Conservation (phyloP, 78 protist species). For the Guillardia theta region DNA sequence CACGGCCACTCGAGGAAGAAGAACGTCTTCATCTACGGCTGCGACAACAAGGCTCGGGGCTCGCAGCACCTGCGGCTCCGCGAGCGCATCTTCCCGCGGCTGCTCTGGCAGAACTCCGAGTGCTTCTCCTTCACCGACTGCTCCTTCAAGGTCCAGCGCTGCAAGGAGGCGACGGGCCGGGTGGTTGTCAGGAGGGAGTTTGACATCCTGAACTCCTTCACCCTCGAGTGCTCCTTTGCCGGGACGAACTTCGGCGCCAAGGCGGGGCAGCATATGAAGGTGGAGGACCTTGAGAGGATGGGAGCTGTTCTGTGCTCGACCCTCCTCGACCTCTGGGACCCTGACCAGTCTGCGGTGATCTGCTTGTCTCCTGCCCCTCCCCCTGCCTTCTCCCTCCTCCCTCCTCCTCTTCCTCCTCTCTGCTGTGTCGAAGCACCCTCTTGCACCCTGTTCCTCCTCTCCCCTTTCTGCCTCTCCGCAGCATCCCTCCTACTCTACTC, state of each 20-base stretch:
- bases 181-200: slow-evolving; percentile 60
- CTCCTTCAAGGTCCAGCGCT: slow-evolving; percentile 32
- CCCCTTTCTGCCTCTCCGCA: neutral
- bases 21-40: slow-evolving; percentile 55
- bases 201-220: slow-evolving; percentile 63
- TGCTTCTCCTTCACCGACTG: slow-evolving; percentile 25
- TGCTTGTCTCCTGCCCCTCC: neutral
- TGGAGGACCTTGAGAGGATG: neutral
- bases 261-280: neutral
- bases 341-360: slow-evolving; percentile 43
- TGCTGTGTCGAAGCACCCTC: neutral
- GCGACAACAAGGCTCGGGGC: neutral
- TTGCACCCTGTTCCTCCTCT: neutral
- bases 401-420: neutral
- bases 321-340: slow-evolving; percentile 63
- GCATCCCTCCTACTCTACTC: neutral
- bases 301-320: slow-evolving; percentile 59
- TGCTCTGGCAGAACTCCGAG: neutral
- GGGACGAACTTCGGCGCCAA: neutral
- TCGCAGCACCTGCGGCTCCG: neutral
- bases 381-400: neutral
- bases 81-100: slow-evolving; percentile 59
- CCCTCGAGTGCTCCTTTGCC: slow-evolving; percentile 71
- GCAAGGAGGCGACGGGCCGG: slow-evolving; percentile 47
- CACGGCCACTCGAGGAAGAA: slow-evolving; percentile 69